These are phyloP conservation scores for Pholiota molesta DNA, from an alignment of 768 basidiomycete species.

Conservation along the genomic window DNA sequence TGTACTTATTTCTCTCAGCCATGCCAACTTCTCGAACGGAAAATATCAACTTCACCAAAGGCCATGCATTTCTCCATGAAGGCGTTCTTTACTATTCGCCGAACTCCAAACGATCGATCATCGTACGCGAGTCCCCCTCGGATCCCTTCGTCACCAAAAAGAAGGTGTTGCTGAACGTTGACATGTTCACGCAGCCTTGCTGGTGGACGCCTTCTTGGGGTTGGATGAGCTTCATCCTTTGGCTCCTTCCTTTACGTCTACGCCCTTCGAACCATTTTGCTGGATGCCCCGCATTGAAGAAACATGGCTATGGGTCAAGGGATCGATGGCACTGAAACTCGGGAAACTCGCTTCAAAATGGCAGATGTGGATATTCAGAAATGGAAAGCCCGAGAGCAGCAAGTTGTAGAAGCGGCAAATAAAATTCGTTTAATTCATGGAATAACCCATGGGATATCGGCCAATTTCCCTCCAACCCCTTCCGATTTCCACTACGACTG, in stretches of 20 bases:
- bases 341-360: slow-evolving; percentile 2
- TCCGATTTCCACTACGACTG: slow-evolving; percentile 10
- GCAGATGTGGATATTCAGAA: neutral
- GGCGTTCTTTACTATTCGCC: slow-evolving; percentile 14
- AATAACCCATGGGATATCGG: slow-evolving; percentile 2
- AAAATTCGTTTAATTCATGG: neutral
- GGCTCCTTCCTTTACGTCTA: slow-evolving; percentile 4
- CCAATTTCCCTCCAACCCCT: neutral
- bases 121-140: neutral
- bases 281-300: slow-evolving; percentile 7
- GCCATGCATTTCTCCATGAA: slow-evolving; percentile 7
- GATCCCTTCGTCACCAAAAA: neutral
- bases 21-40: neutral
- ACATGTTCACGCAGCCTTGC: slow-evolving; percentile 8
- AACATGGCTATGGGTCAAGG: neutral
- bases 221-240: slow-evolving; percentile 14
- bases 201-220: slow-evolving; percentile 12
- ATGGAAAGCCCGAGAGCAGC: slow-evolving; percentile 2
- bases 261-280: slow-evolving; percentile 7
- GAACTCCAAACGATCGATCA: slow-evolving; percentile 2
- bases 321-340: neutral
- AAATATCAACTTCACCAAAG: neutral
- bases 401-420: neutral
- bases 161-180: neutral
- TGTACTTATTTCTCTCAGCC: neutral